phyloP scores from a whole-genome alignment of 805 yeast species.

The Geotrichum ghanense region DNA sequence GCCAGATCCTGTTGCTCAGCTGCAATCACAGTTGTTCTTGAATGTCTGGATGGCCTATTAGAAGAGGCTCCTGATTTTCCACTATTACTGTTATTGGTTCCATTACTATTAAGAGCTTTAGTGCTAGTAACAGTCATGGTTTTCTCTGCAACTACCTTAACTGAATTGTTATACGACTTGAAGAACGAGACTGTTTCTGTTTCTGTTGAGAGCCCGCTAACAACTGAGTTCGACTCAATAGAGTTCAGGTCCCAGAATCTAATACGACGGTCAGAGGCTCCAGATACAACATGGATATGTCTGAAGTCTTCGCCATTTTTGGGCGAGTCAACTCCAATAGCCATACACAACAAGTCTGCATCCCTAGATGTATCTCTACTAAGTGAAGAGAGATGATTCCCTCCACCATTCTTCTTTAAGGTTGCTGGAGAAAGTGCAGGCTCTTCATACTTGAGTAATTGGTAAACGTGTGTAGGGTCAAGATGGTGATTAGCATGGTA shows the following conservation, averaged over 20 bases:
- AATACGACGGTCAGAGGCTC: slow-evolving; percentile 23
- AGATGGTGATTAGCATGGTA: slow-evolving; percentile 17
- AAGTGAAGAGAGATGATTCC: background rate
- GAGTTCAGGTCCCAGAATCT: slow-evolving; percentile 27
- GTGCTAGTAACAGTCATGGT: slow-evolving; percentile 14
- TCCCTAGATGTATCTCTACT: background rate
- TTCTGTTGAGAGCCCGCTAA: slow-evolving; percentile 24
- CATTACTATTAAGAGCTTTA: too few relatives aligned
- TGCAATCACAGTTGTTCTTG: slow-evolving; percentile 29
- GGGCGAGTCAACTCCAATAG: slow-evolving; percentile 8
- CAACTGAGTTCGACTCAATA: slow-evolving; percentile 22
- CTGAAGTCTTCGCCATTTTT: slow-evolving; percentile 1
- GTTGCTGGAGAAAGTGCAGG: slow-evolving; percentile 7
- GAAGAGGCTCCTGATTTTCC: slow-evolving; percentile 4
- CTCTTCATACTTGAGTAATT: slow-evolving; percentile 5
- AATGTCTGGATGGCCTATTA: slow-evolving; percentile 13
- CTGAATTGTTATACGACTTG: slow-evolving; percentile 24
- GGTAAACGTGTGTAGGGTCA: slow-evolving; percentile 6
- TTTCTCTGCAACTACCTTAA: slow-evolving; percentile 33
- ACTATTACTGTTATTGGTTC: slow-evolving; percentile 6
- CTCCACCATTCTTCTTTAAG: background rate
- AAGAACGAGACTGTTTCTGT: slow-evolving; percentile 11
- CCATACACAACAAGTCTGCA: slow-evolving; percentile 5
- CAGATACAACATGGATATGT: slow-evolving; percentile 19
- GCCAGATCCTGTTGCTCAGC: slow-evolving; percentile 34